phyloP scores from a whole-genome alignment of 768 basidiomycete genomes.

The Suillus discolor region DNA sequence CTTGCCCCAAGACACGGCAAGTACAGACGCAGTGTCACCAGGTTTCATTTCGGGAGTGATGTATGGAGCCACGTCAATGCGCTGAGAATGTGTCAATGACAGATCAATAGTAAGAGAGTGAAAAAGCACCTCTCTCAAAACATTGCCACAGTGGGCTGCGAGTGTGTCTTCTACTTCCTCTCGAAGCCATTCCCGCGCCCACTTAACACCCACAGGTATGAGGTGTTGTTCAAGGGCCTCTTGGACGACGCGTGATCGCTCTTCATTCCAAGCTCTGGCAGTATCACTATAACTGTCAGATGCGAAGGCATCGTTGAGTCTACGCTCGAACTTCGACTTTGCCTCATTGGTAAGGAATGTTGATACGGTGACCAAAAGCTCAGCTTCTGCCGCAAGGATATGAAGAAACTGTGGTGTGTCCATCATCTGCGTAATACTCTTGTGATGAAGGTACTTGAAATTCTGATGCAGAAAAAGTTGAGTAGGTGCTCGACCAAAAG shows the following conservation, averaged over 20 bases:
- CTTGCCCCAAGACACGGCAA: constrained; percentile 93
- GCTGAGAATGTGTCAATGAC: constrained; percentile 45
- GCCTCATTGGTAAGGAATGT: constrained; percentile 67
- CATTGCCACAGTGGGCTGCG: constrained; percentile 64
- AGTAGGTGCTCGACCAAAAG: background rate
- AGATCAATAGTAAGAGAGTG: background rate
- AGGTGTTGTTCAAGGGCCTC: constrained; percentile 80
- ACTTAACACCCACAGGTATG: constrained; percentile 83
- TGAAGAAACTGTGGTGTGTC: constrained; percentile 82
- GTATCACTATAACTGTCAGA: constrained; percentile 86
- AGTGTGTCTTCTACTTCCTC: constrained; percentile 90
- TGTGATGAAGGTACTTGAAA: constrained; percentile 92
- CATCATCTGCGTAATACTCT: constrained; percentile 70
- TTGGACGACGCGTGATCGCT: constrained; percentile 76
- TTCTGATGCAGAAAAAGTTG: constrained; percentile 48
- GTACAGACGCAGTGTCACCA: constrained; percentile 76
- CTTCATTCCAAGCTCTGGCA: constrained; percentile 89
- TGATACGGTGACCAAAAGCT: constrained; percentile 78
- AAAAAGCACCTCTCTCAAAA: constrained; percentile 63
- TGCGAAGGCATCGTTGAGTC: constrained; percentile 78
- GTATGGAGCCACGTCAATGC: constrained; percentile 83
- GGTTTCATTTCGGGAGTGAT: constrained; percentile 58
- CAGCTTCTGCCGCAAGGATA: constrained; percentile 89
- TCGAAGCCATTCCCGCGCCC: constrained; percentile 85
- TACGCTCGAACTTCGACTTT: constrained; percentile 69